Base-by-base conservation (phyloP, 192 early-diverging fungal species). In the Backusella psychrophila region DNA sequence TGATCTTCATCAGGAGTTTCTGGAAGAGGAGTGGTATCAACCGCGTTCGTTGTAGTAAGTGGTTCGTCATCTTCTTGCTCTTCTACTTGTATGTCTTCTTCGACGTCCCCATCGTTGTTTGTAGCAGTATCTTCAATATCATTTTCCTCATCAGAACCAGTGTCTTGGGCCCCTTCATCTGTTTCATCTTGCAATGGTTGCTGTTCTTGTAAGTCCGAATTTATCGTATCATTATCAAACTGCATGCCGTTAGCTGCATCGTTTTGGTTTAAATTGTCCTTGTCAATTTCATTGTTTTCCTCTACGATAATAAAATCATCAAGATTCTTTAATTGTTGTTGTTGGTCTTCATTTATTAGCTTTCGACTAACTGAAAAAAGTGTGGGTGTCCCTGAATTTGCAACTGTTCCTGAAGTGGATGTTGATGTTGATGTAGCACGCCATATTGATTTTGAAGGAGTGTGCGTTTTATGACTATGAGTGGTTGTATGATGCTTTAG, bases 261-360 rank as follows among this genome's bases (percentile, higher is more conserved):
- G 26, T 63, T 11, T 26, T 63, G 23, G 26, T 63, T 26, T 29
- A 23, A 63, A 12, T 63, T 63, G 56, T 63, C 11, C 26, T 23
- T 63, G 56, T 63, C 56, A 63, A 63, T 63, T 63, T 63, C 56
- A 29, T 63, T 63, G 56, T 63, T 63, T 63, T 63, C 53, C 11
- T 56, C 23, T 63, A 63, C 56, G 12, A 63, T 63, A 63, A 63
- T 29, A 29, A 63, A 63, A 29, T 14, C 56, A 29, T 63, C 21
- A 63, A 29, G 21, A 15, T 29, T 63, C n/a, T 63, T 11, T 63
- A 29, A 29, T 26, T 63, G 56, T 14, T 59, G 56, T 29, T 23
- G 56, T 12, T 63, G 21, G 9, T 23, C 21, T 14, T 63, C 23
- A 1, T 29, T 63, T 12, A 63, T 63, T 23, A 63, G 9, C 12